These are phyloP conservation scores for Canna indica DNA, from an alignment of 176 grass and related monocot genomes.

Conservation along the genomic window DNA sequence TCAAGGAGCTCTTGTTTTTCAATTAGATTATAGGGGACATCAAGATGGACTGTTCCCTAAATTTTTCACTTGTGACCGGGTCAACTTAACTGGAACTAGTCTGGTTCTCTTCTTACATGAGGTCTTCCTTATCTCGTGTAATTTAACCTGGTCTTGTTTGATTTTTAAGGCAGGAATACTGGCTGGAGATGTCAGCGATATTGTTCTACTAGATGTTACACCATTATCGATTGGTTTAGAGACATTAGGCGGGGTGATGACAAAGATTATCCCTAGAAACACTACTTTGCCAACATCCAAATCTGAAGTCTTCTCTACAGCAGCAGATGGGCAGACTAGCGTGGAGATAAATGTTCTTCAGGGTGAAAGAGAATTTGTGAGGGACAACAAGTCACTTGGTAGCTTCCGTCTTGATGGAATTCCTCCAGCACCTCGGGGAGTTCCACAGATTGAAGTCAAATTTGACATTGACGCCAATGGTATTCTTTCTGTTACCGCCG, in stretches of 20 bases:
- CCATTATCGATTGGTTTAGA: slow-evolving; percentile 73
- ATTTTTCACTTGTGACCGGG: too few species aligned
- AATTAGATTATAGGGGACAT: too few species aligned
- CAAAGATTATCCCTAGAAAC: slow-evolving; percentile 70
- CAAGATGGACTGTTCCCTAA: too few species aligned
- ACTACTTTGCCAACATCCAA: slow-evolving; percentile 67
- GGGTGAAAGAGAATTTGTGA: slow-evolving; percentile 71
- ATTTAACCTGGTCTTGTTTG: background rate
- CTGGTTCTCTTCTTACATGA: too few species aligned
- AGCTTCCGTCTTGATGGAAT: slow-evolving; percentile 75
- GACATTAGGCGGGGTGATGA: slow-evolving; percentile 76
- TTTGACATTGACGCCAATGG: slow-evolving; percentile 80
- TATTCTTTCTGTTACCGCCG: slow-evolving; percentile 56
- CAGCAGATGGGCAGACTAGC: slow-evolving; percentile 64
- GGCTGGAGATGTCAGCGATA: slow-evolving; percentile 67
- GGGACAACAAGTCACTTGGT: slow-evolving; percentile 71
- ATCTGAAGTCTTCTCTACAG: slow-evolving; percentile 68
- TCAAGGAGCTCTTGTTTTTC: too few species aligned
- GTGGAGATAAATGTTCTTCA: slow-evolving; percentile 77
- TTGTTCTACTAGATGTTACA: slow-evolving; percentile 71
- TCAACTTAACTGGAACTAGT: too few species aligned
- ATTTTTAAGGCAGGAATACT: slow-evolving; percentile 56
- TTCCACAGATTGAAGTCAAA: slow-evolving; percentile 72
- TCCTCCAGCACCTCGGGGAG: slow-evolving; percentile 57
- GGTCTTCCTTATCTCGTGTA: background rate